Evolutionary conservation across 345 rosid genomes (phyloP), one percentile per base, ranked within the genome.

Genomic region (Euclidium syriacum): DNA sequence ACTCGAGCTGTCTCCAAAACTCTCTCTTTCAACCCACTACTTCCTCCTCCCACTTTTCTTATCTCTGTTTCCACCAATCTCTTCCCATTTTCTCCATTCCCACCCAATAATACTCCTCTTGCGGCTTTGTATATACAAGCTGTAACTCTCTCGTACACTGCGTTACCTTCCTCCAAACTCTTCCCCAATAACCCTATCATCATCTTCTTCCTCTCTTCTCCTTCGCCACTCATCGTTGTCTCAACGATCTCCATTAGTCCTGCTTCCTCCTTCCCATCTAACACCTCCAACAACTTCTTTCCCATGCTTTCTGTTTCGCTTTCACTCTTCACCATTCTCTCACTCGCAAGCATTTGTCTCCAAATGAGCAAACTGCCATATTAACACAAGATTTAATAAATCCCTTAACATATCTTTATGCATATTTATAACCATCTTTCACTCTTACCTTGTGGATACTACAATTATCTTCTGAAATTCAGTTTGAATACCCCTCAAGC

Each of bases 381-480:
- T 15, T 32, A 44, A 39, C 22, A 46, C 53, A 60, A 0, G 4
- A 0, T 4, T 10, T 60, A 30, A 42, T 24, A 51, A 10, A 19
- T 35, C 29, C 6, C 42, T 35, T 17, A 2, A 17, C 11, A 41
- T 32, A 49, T n/a, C n/a, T n/a, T n/a, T n/a, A n/a, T n/a, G n/a
- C n/a, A n/a, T n/a, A n/a, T n/a, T n/a, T 1, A 12, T 29, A 43
- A 52, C 15, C 40, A 43, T n/a, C n/a, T n/a, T 19, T 33, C 33
- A 19, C 18, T 29, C 52, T 46, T 56, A 77, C 98, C 98, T 85
- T 35, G 88, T 83, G 26, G 91, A 71, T 52, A 80, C 74, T 39
- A 87, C 95, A 48, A 83, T 62, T 3, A 87, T 80, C 78, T 90
- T 94, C 78, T 94, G 97, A 52, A 87, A 77, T 52, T 87, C 82